Evolutionary conservation across 345 rosid genomes (phyloP).

Genomic region (Brassica cretica): DNA sequence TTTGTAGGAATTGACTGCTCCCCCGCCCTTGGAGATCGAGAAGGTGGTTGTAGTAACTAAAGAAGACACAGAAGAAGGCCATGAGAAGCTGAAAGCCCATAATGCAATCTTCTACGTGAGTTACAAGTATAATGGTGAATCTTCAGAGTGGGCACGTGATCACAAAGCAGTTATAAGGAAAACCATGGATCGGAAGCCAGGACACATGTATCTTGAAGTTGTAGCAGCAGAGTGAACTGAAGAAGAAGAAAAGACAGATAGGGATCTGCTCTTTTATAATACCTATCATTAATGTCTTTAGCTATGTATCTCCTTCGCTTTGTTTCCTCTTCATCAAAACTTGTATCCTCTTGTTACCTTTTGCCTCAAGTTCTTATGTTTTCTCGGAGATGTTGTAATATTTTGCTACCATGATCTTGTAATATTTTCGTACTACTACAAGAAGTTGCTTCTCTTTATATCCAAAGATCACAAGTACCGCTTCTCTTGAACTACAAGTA

Average conservation of each 20-base stretch:
- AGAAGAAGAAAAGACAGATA: background rate
- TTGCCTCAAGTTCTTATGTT: too few relatives aligned
- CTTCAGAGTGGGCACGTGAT: background rate
- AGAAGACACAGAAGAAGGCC: background rate
- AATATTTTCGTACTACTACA: too few relatives aligned
- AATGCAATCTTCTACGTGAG: slow-evolving; percentile 14
- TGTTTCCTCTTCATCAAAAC: too few relatives aligned
- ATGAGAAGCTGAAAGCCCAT: slow-evolving; percentile 18
- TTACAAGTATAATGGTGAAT: slow-evolving; percentile 12
- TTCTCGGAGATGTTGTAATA: too few relatives aligned
- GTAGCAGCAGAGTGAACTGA: background rate
- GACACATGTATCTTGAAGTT: slow-evolving; percentile 9
- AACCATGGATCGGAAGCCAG: slow-evolving; percentile 22
- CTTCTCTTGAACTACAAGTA: too few relatives aligned
- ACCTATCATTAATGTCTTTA: background rate
- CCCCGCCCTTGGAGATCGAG: slow-evolving; percentile 13
- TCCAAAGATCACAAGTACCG: too few relatives aligned
- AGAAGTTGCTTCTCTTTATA: too few relatives aligned
- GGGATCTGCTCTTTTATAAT: background rate
- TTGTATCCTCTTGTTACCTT: too few relatives aligned
- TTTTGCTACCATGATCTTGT: too few relatives aligned
- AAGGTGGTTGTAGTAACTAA: slow-evolving; percentile 20
- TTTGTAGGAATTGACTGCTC: background rate
- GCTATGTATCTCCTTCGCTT: too few relatives aligned
- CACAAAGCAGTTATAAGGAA: background rate